These are phyloP conservation scores for Escovopsis sp. DNA, from an alignment of 2,329 filamentous ascomycete species.

Conservation along the genomic window DNA sequence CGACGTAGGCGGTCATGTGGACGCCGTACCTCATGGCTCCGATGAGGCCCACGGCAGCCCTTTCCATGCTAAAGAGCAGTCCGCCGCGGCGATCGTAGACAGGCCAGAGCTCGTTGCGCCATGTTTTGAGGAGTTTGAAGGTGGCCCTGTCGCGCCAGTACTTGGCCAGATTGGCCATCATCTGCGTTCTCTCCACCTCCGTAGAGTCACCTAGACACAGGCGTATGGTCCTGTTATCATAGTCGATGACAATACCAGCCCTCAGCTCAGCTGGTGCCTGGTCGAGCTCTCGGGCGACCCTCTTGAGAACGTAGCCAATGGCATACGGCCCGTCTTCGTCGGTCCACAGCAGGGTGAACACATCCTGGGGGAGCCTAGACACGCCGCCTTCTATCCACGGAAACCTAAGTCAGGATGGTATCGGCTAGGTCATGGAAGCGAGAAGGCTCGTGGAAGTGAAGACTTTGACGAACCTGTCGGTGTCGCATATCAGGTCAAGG, in stretches of 20 bases:
- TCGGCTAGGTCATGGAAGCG: not conserved
- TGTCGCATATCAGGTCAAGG: constrained; percentile 38
- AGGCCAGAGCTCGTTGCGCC: constrained; percentile 70
- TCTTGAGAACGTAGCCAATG: constrained; percentile 45
- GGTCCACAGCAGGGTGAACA: constrained; percentile 53
- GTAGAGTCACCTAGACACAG: constrained; percentile 41
- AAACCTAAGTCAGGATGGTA: constrained; percentile 39
- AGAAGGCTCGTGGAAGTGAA: not conserved
- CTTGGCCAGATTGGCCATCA: constrained; percentile 39
- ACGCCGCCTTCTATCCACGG: constrained; percentile 54
- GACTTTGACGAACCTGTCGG: constrained; percentile 34
- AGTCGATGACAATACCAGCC: constrained; percentile 47
- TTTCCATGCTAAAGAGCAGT: constrained; percentile 60
- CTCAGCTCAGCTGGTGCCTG: constrained; percentile 34
- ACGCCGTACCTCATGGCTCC: constrained; percentile 67
- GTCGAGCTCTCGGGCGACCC: constrained; percentile 34
- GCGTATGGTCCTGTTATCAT: constrained; percentile 44
- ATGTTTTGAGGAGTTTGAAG: constrained; percentile 63
- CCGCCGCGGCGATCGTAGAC: constrained; percentile 52
- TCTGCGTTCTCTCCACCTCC: constrained; percentile 46
- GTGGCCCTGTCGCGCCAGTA: constrained; percentile 55
- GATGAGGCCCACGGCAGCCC: constrained; percentile 58
- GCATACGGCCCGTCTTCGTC: constrained; percentile 47
- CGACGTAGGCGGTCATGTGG: constrained; percentile 63
- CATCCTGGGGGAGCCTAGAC: constrained; percentile 40